These are phyloP conservation scores for Rosa multiflora DNA, from an alignment of 306 rosid genomes.

Conservation along the genomic window DNA sequence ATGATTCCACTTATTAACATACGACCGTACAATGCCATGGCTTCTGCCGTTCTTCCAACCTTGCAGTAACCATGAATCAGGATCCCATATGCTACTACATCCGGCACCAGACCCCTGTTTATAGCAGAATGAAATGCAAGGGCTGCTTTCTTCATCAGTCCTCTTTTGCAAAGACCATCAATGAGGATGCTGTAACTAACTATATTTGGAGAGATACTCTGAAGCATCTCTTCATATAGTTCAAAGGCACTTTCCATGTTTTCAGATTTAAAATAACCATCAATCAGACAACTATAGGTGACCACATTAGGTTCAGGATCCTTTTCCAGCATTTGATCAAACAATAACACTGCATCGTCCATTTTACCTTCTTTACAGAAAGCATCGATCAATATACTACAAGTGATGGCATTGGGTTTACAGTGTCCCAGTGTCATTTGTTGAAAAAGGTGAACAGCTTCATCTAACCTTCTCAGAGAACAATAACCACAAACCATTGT, in stretches of 20 bases:
- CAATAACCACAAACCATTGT: slow-evolving; percentile 38
- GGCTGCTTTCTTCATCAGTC: slow-evolving; percentile 25
- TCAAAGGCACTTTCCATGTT: slow-evolving; percentile 19
- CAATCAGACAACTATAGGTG: slow-evolving; percentile 36
- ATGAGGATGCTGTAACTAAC: slow-evolving; percentile 37
- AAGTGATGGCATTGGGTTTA: slow-evolving; percentile 36
- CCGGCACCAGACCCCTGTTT: slow-evolving; percentile 29
- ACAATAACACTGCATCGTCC: slow-evolving; percentile 29
- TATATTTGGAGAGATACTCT: slow-evolving; percentile 31
- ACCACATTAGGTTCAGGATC: slow-evolving; percentile 30
- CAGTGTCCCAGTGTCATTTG: slow-evolving; percentile 11
- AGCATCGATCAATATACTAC: slow-evolving; percentile 29
- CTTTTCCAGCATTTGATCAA: slow-evolving; percentile 27
- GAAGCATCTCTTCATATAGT: slow-evolving; percentile 33
- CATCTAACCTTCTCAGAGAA: slow-evolving; percentile 21
- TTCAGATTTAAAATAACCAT: slow-evolving; percentile 34
- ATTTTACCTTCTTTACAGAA: slow-evolving; percentile 31
- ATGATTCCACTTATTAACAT: slow-evolving; percentile 28
- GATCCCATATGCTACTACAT: slow-evolving; percentile 37
- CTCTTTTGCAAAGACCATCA: too few species aligned
- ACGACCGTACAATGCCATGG: slow-evolving; percentile 19
- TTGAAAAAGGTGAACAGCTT: slow-evolving; percentile 24
- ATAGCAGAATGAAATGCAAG: slow-evolving; percentile 36
- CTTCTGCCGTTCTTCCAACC: slow-evolving; percentile 29
- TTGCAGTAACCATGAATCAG: slow-evolving; percentile 34